Conservation (phyloP, 208 protist genomes). For the Vickermania ingenoplastis region DNA sequence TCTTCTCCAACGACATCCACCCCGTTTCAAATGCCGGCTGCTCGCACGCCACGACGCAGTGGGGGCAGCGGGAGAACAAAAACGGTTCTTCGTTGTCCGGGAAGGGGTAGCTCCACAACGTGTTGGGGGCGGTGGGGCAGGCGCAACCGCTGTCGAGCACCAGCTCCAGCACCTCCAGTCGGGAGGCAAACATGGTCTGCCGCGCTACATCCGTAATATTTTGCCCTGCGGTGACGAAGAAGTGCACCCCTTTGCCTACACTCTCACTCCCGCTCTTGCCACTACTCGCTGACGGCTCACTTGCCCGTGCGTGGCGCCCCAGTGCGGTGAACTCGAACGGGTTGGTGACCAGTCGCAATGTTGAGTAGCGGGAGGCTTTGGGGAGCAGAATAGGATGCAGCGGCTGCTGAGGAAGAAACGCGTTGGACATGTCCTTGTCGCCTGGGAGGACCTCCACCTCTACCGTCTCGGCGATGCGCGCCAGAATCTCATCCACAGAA, state of each 20-base stretch:
- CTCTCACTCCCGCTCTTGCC: not conserved
- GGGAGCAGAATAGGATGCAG: slow-evolving; percentile 82
- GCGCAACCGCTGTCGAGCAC: slow-evolving; percentile 64
- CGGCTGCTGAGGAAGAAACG: slow-evolving; percentile 89
- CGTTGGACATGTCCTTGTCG: slow-evolving; percentile 81
- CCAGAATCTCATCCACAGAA: slow-evolving; percentile 51
- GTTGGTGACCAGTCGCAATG: slow-evolving; percentile 73
- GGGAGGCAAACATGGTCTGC: slow-evolving; percentile 43
- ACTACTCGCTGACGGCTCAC: not conserved
- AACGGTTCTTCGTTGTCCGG: slow-evolving; percentile 69
- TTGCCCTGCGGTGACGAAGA: slow-evolving; percentile 84
- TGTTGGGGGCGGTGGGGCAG: slow-evolving; percentile 88
- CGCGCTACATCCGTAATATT: slow-evolving; percentile 76
- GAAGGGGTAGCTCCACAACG: slow-evolving; percentile 89
- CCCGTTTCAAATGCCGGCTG: slow-evolving; percentile 66
- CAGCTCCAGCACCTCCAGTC: slow-evolving; percentile 64
- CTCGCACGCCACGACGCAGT: slow-evolving; percentile 85
- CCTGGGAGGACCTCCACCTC: slow-evolving; percentile 90
- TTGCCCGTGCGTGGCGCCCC: slow-evolving; percentile 2
- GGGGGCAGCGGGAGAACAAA: slow-evolving; percentile 54
- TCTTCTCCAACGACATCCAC: slow-evolving; percentile 18
- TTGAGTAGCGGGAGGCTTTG: slow-evolving; percentile 48
- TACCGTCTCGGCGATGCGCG: slow-evolving; percentile 45
- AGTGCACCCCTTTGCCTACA: slow-evolving; percentile 15
- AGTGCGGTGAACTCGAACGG: slow-evolving; percentile 65